Percentiles rank a stretch among this genome's conserved stretches.
These are phyloP conservation scores for Exutisphaerella laricina DNA, from an alignment of 2,329 filamentous ascomycete genomes.

Conservation along the genomic window DNA sequence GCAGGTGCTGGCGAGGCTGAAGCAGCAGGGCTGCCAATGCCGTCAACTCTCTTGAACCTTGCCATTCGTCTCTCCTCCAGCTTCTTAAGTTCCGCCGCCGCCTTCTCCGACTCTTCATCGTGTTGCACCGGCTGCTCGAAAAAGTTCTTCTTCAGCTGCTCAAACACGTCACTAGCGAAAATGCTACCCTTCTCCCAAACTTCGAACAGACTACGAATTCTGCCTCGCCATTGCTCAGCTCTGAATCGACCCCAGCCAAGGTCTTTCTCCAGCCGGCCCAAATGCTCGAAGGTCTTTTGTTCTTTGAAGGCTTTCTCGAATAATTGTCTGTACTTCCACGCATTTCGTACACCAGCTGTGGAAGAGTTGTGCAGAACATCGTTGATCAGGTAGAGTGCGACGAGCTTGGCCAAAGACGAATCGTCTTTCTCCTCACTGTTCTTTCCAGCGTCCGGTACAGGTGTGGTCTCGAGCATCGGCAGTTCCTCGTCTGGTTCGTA, in stretches of 20 bases:
- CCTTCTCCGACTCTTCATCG: slow-evolving; percentile 50
- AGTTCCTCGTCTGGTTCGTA: slow-evolving; percentile 34
- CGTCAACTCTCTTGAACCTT: slow-evolving; percentile 50
- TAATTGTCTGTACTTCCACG: slow-evolving; percentile 78
- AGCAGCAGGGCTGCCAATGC: slow-evolving; percentile 35
- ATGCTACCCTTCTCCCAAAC: slow-evolving; percentile 62
- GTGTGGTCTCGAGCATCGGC: slow-evolving; percentile 35
- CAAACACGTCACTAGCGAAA: slow-evolving; percentile 69
- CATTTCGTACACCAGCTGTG: slow-evolving; percentile 71
- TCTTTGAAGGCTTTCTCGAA: slow-evolving; percentile 68
- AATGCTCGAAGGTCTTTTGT: slow-evolving; percentile 64
- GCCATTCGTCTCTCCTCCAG: slow-evolving; percentile 33
- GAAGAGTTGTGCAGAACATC: slow-evolving; percentile 76
- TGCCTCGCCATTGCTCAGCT: slow-evolving; percentile 78
- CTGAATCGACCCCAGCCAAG: slow-evolving; percentile 74
- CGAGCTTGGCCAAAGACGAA: slow-evolving; percentile 65
- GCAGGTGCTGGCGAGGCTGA: slow-evolving; percentile 15
- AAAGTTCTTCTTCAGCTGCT: slow-evolving; percentile 64
- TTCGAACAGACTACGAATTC: slow-evolving; percentile 61
- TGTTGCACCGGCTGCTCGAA: slow-evolving; percentile 62
- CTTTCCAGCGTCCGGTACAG: slow-evolving; percentile 21
- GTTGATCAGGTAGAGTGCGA: slow-evolving; percentile 72
- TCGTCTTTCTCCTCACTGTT: slow-evolving; percentile 51
- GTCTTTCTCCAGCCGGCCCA: slow-evolving; percentile 68
- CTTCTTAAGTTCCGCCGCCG: slow-evolving; percentile 37